Conservation (phyloP, 2,329 filamentous ascomycete species). For the Nigrograna mackinnonii region DNA sequence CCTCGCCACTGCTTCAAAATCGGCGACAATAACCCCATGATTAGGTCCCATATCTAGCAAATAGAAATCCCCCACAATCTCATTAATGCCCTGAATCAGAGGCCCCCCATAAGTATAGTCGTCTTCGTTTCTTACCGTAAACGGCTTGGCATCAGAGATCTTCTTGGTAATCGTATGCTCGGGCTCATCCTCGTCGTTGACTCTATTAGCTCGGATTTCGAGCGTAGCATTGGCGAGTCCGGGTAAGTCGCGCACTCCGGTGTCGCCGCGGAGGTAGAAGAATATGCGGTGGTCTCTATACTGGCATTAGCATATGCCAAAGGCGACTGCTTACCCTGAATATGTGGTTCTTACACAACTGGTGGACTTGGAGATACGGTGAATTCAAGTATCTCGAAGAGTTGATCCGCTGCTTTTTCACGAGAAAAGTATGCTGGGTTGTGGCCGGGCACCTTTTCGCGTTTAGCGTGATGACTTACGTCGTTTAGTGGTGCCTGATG, state of each 20-base stretch:
- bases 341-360: slow-evolving; percentile 1
- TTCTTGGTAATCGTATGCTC: slow-evolving; percentile 6
- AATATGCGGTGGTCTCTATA: slow-evolving; percentile 6
- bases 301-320: slow-evolving; percentile 2
- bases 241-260: slow-evolving; percentile 6
- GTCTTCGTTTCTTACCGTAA: slow-evolving; percentile 7
- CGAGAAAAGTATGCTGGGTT: slow-evolving; percentile 10
- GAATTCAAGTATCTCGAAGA: slow-evolving; percentile 7
- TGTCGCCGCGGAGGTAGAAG: slow-evolving; percentile 7
- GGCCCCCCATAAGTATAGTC: slow-evolving; percentile 7
- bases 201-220: slow-evolving; percentile 6
- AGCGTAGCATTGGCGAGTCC: slow-evolving; percentile 7
- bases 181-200: slow-evolving; percentile 5
- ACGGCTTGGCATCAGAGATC: slow-evolving; percentile 7
- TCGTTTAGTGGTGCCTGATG: slow-evolving; percentile 5
- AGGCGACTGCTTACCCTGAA: slow-evolving; percentile 1
- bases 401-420: slow-evolving; percentile 9
- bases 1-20: slow-evolving; percentile 11
- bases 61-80: slow-evolving; percentile 7
- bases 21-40: slow-evolving; percentile 5
- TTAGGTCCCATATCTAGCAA: slow-evolving; percentile 1
- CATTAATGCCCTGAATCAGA: slow-evolving; percentile 7
- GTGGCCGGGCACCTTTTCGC: slow-evolving; percentile 10
- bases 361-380: slow-evolving; percentile 6
- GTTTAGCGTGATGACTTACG: slow-evolving; percentile 1